Evolutionary conservation across 441 rosid genomes (phyloP).

Genomic region (Rhodomyrtus psidioides): DNA sequence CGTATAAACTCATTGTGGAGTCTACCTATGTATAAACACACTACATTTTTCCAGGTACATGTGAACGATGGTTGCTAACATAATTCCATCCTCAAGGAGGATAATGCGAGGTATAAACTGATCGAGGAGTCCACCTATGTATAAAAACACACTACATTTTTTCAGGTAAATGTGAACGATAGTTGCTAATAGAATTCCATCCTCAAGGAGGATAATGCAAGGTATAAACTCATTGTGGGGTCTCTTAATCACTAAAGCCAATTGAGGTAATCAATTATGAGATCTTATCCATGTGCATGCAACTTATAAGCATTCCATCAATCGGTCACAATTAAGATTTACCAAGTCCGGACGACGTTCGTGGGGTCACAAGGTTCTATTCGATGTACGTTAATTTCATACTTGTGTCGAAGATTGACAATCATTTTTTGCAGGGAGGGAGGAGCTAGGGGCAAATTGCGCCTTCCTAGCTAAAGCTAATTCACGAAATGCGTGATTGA

Average conservation of each 20-base stretch:
- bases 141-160: too few relatives aligned
- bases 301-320: not conserved
- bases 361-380: not conserved
- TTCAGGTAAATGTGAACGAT: too few relatives aligned
- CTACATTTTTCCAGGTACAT: too few relatives aligned
- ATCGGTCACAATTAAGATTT: not conserved
- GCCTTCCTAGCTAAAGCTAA: not conserved
- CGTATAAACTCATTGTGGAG: too few relatives aligned
- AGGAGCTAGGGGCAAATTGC: not conserved
- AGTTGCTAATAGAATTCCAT: not conserved
- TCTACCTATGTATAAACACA: too few relatives aligned
- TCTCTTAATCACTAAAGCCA: too few relatives aligned
- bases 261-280: not conserved
- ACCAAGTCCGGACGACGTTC: not conserved
- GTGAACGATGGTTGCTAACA: not conserved
- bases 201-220: not conserved
- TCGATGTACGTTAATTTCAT: not conserved
- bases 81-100: not conserved
- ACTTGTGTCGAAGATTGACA: rapidly evolving
- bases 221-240: not conserved
- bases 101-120: not conserved
- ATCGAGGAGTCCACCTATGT: too few relatives aligned
- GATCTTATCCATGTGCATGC: not conserved
- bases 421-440: not conserved
- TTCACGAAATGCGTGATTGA: not conserved